These are phyloP conservation scores for Xylariaceae sp. DNA, from an alignment of 2,329 filamentous ascomycete genomes.

Conservation along the genomic window DNA sequence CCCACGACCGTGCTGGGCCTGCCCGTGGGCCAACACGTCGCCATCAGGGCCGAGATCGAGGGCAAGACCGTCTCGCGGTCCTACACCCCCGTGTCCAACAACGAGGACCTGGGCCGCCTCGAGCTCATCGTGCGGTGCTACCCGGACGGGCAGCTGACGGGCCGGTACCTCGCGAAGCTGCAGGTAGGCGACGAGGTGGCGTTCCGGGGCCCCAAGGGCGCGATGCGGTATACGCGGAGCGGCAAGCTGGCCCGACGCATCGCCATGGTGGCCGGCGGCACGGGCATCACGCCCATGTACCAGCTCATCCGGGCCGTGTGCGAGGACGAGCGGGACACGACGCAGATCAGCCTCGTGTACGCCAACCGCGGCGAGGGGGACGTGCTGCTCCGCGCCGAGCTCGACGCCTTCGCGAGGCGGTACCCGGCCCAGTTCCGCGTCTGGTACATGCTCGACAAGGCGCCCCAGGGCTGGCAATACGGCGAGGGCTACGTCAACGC, in stretches of 20 bases:
- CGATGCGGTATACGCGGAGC: slow-evolving; percentile 45
- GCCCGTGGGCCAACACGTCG: slow-evolving; percentile 52
- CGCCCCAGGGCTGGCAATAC: slow-evolving; percentile 42
- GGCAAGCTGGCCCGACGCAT: slow-evolving; percentile 40
- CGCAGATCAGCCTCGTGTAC: slow-evolving; percentile 52
- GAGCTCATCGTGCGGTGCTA: slow-evolving; percentile 50
- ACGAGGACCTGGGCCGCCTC: slow-evolving; percentile 42
- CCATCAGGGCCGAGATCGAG: slow-evolving; percentile 43
- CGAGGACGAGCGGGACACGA: slow-evolving; percentile 53
- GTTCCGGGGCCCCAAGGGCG: slow-evolving; percentile 52
- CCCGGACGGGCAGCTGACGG: slow-evolving; percentile 45
- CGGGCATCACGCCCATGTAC: slow-evolving; percentile 52
- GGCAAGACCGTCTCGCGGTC: slow-evolving; percentile 43
- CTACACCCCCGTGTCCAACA: slow-evolving; percentile 51
- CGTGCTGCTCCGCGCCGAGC: slow-evolving; percentile 51
- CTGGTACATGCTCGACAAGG: slow-evolving; percentile 48
- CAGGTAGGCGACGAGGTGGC: slow-evolving; percentile 43
- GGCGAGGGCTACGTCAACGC: slow-evolving; percentile 47
- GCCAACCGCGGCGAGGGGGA: slow-evolving; percentile 55
- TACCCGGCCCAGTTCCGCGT: slow-evolving; percentile 51
- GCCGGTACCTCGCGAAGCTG: slow-evolving; percentile 42
- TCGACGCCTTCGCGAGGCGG: slow-evolving; percentile 46
- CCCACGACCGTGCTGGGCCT: slow-evolving; percentile 43
- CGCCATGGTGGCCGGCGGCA: slow-evolving; percentile 50
- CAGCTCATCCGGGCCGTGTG: slow-evolving; percentile 60